Percentiles rank a stretch among this genome's conserved stretches.
phyloP scores from a whole-genome alignment of 129 eudicot species.

The Centella asiatica region DNA sequence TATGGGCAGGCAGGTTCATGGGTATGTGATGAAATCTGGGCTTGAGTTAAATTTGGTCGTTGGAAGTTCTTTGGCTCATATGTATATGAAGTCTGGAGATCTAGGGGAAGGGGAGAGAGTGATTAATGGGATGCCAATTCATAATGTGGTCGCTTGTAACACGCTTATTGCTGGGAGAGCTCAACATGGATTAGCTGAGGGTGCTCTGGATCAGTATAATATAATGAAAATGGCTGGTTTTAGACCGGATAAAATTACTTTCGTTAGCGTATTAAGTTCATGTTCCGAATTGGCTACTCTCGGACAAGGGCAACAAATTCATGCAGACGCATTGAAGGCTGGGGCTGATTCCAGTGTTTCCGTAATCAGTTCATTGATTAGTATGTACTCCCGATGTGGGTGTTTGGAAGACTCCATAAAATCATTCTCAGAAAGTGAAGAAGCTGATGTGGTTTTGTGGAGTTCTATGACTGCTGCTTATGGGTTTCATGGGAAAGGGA shows the following conservation, averaged over 20 bases:
- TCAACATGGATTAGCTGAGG: conserved; percentile 63
- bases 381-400: conserved; percentile 90
- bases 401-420: conserved; percentile 62
- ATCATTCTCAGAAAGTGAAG: conserved; percentile 46
- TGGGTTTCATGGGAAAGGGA: conserved; percentile 85
- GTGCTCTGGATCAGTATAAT: conserved; percentile 54
- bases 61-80: conserved; percentile 72
- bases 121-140: conserved; percentile 56
- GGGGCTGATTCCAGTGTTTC: conserved; percentile 45
- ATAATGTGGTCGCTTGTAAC: conserved; percentile 50
- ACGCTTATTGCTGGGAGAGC: conserved; percentile 80
- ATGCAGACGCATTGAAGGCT: conserved; percentile 59
- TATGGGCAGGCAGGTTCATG: conserved; percentile 64
- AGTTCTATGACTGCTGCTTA: conserved; percentile 75
- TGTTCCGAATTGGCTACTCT: conserved; percentile 83
- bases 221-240: conserved; percentile 61
- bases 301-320: conserved; percentile 97
- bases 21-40: conserved; percentile 48
- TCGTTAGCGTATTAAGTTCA: conserved; percentile 65
- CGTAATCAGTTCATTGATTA: conserved; percentile 58
- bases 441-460: conserved; percentile 50
- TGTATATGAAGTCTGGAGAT: conserved; percentile 81
- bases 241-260: conserved; percentile 72
- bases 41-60: conserved; percentile 47
- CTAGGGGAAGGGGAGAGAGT: conserved; percentile 60